phyloP scores from a whole-genome alignment of 306 rosid genomes.

The Prunus mume region DNA sequence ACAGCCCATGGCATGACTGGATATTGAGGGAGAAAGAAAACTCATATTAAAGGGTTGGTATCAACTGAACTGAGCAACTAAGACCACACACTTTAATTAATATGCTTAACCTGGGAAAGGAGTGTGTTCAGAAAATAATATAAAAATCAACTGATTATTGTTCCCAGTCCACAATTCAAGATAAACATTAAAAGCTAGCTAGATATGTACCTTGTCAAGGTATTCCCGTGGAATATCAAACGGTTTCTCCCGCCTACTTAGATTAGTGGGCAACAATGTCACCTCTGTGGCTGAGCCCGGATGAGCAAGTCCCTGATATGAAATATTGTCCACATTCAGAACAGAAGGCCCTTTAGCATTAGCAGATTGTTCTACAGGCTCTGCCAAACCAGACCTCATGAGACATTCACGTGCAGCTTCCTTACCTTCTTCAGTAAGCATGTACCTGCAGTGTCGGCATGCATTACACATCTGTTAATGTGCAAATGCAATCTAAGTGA shows the following conservation, averaged over 20 bases:
- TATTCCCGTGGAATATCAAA: conserved; percentile 59
- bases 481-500: not conserved
- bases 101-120: not conserved
- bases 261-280: conserved; percentile 28
- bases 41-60: not conserved
- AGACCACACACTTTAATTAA: not conserved
- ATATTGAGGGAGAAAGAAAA: not conserved
- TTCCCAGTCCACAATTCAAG: not conserved
- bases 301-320: conserved; percentile 30
- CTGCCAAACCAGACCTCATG: conserved; percentile 70
- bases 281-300: conserved; percentile 46
- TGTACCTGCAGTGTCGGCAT: conserved; percentile 58
- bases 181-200: not conserved
- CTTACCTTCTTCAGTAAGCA: conserved; percentile 89
- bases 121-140: not conserved
- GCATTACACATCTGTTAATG: conserved; percentile 6
- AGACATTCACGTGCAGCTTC: conserved; percentile 83
- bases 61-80: not conserved
- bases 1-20: too few species aligned
- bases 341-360: conserved; percentile 36
- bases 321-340: conserved; percentile 30
- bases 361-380: conserved; percentile 38
- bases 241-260: conserved; percentile 38
- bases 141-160: not conserved
- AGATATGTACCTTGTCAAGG: conserved; percentile 58